These are phyloP conservation scores for Stephania japonica DNA, from an alignment of 164 flowering plant genomes.

Conservation along the genomic window DNA sequence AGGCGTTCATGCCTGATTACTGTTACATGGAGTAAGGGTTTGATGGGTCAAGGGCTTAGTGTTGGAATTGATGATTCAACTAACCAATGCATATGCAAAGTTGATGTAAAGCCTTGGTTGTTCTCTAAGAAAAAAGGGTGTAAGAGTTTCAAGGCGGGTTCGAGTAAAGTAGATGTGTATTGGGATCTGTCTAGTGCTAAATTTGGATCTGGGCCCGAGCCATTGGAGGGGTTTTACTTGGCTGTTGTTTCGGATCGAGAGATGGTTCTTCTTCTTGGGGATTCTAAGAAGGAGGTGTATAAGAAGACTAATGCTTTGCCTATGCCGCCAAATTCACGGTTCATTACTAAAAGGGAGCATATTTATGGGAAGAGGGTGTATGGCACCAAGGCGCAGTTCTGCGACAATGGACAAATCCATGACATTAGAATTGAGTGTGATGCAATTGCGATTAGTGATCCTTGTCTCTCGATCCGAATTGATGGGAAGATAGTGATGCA, in stretches of 20 bases:
- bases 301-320: conserved; percentile 49
- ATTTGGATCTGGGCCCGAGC: conserved; percentile 78
- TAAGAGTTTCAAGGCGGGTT: conserved; percentile 50
- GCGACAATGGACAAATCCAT: conserved; percentile 50
- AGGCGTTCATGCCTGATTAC: conserved; percentile 40
- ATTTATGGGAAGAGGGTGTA: conserved; percentile 59
- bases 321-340: conserved; percentile 28
- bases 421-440: conserved; percentile 62
- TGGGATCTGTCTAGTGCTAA: conserved; percentile 75
- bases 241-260: conserved; percentile 44
- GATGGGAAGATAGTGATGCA: conserved; percentile 59
- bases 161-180: conserved; percentile 46
- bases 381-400: conserved; percentile 57
- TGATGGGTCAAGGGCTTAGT: conserved; percentile 59
- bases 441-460: conserved; percentile 36
- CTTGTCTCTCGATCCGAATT: conserved; percentile 46
- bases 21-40: conserved; percentile 49
- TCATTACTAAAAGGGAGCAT: conserved; percentile 60
- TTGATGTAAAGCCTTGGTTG: conserved; percentile 59
- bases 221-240: conserved; percentile 57
- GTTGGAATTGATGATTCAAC: conserved; percentile 49
- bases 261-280: conserved; percentile 68
- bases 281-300: conserved; percentile 65
- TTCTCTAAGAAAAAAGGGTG: conserved; percentile 72
- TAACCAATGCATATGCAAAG: conserved; percentile 50